Percentiles rank a stretch among this genome's conserved stretches.
Evolutionary conservation across 768 basidiomycete genomes (phyloP).

Genomic region (Rhodocollybia butyracea): DNA sequence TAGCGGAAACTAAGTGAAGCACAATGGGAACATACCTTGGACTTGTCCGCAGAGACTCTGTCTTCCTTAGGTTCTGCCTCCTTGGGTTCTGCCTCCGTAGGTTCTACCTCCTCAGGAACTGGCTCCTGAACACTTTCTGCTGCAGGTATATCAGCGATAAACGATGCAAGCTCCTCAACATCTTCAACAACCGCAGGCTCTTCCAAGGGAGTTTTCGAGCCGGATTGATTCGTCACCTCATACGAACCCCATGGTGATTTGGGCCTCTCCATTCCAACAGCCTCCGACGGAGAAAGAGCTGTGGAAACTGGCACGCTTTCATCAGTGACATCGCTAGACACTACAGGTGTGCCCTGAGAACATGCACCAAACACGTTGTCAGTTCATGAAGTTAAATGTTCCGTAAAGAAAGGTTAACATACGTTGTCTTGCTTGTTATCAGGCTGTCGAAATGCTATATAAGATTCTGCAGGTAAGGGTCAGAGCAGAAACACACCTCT

Average conservation of each 20-base stretch:
- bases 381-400: not conserved
- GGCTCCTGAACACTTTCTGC: not conserved
- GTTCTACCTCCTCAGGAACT: not conserved
- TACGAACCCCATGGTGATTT: conserved; percentile 21
- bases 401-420: not conserved
- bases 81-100: not conserved
- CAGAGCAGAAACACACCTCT: not conserved
- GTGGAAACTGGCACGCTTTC: not conserved
- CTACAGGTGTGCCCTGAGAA: not conserved
- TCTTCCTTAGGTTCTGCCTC: not conserved
- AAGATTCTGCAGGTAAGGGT: not conserved
- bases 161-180: not conserved
- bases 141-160: not conserved
- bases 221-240: conserved; percentile 11
- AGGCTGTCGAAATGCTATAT: not conserved
- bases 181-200: not conserved
- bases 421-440: not conserved
- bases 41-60: not conserved
- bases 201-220: not conserved
- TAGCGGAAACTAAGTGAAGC: not conserved
- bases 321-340: not conserved
- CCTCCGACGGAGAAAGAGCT: not conserved
- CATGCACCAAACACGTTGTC: conserved; percentile 4
- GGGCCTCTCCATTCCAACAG: conserved; percentile 15
- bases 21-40: not conserved